Evolutionary conservation across 1,139 yeast species (phyloP).

Genomic region (Yamadazyma aaseri): DNA sequence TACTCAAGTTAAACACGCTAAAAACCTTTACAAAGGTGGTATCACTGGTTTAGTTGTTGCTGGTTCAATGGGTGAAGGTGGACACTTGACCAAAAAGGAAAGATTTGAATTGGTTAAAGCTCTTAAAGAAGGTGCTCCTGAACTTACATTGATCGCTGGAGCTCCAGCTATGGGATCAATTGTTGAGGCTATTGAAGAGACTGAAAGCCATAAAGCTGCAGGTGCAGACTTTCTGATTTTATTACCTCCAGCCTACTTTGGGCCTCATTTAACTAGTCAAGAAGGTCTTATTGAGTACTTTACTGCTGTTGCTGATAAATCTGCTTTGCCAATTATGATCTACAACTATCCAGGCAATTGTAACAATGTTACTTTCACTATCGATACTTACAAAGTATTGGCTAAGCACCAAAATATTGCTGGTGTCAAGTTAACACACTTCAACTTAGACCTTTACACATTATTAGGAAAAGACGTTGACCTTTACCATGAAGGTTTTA

Average conservation of each 20-base stretch:
- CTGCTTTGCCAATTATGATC: slow-evolving; percentile 32
- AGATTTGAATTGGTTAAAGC: slow-evolving; percentile 24
- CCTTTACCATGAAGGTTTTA: slow-evolving; percentile 33
- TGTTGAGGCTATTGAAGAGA: slow-evolving; percentile 31
- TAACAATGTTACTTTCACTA: slow-evolving; percentile 35
- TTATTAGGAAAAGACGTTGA: slow-evolving; percentile 35
- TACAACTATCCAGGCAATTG: slow-evolving; percentile 41
- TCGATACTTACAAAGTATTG: slow-evolving; percentile 32
- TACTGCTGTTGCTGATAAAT: slow-evolving; percentile 27
- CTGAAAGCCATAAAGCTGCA: slow-evolving; percentile 24
- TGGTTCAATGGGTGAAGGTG: slow-evolving; percentile 48
- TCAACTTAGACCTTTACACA: slow-evolving; percentile 36
- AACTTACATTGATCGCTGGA: slow-evolving; percentile 34
- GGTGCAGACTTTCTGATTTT: slow-evolving; percentile 37
- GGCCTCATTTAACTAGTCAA: slow-evolving; percentile 31
- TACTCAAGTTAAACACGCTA: slow-evolving; percentile 42
- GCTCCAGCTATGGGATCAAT: slow-evolving; percentile 29
- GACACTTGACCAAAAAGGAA: slow-evolving; percentile 35
- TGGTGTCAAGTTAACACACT: slow-evolving; percentile 41
- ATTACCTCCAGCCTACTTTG: slow-evolving; percentile 35
- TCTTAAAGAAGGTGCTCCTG: slow-evolving; percentile 25
- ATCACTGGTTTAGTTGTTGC: slow-evolving; percentile 46
- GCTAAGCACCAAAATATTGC: slow-evolving; percentile 33
- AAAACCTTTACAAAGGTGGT: slow-evolving; percentile 38
- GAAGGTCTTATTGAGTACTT: slow-evolving; percentile 36